Evolutionary conservation across 176 grass and related monocot species (phyloP).

Genomic region (Aegilops umbellulata): DNA sequence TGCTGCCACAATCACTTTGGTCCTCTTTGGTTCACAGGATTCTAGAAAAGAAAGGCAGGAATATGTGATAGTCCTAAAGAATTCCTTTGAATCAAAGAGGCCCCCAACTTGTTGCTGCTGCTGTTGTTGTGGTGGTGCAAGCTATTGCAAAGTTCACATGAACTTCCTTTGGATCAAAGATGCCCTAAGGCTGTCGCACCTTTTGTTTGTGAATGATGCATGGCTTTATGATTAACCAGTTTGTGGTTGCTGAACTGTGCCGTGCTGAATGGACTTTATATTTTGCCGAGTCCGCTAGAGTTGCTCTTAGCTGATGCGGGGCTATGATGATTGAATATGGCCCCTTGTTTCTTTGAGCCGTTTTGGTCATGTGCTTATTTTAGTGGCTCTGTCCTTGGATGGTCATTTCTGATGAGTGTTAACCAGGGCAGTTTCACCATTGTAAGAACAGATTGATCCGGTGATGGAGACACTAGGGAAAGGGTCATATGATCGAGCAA

Average conservation of each 20-base stretch:
- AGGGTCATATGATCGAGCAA: constrained; percentile 28
- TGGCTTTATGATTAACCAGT: no score
- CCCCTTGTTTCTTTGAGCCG: neutral
- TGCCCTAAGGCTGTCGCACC: neutral
- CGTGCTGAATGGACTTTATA: no score
- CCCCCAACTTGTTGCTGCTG: neutral
- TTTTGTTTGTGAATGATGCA: neutral
- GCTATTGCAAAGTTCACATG: neutral
- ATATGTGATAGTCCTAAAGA: neutral
- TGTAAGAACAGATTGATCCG: neutral
- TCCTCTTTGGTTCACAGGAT: neutral
- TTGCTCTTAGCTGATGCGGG: neutral
- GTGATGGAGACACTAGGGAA: constrained; percentile 6
- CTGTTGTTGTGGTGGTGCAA: neutral
- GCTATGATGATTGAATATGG: constrained; percentile 21
- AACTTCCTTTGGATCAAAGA: neutral
- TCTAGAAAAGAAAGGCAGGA: neutral
- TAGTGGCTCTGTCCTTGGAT: constrained; percentile 20
- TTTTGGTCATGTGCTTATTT: constrained; percentile 6
- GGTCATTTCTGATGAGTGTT: constrained; percentile 16
- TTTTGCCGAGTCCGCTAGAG: no score
- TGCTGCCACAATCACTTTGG: neutral
- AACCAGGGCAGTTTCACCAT: constrained; percentile 10
- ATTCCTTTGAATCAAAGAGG: neutral
- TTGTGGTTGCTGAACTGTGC: no score